phyloP scores from a whole-genome alignment of 2,329 filamentous ascomycete genomes.

The Fusarium coffeatum region DNA sequence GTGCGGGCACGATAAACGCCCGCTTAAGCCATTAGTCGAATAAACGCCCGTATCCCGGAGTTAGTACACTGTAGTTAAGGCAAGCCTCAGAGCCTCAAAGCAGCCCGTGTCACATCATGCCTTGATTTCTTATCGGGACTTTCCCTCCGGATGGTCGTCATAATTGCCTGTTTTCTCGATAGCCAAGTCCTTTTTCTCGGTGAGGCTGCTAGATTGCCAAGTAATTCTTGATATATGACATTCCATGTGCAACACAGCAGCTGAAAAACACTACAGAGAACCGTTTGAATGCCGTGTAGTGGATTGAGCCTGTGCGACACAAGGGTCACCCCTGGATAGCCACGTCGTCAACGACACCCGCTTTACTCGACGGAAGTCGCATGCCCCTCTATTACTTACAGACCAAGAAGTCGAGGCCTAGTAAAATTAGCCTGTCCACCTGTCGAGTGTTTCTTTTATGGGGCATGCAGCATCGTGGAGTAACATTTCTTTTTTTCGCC shows the following conservation, averaged over 20 bases:
- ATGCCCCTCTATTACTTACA: not conserved
- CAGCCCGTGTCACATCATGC: not conserved
- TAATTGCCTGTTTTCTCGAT: too few species aligned
- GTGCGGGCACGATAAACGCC: not conserved
- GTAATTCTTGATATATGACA: not conserved
- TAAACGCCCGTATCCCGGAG: not conserved
- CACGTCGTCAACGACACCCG: constrained; percentile 30
- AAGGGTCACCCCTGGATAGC: constrained; percentile 3
- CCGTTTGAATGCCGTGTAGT: not conserved
- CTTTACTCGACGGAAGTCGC: not conserved
- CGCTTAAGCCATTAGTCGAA: not conserved
- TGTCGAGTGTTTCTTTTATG: not conserved
- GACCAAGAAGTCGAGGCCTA: not conserved
- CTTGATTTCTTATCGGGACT: not conserved
- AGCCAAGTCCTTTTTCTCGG: too few species aligned
- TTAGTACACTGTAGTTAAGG: not conserved
- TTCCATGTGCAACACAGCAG: not conserved
- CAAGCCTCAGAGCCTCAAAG: not conserved
- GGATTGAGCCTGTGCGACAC: not conserved
- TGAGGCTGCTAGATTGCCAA: not conserved
- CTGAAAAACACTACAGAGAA: not conserved
- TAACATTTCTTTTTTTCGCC: not conserved
- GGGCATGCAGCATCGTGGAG: not conserved
- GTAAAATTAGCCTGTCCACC: not conserved
- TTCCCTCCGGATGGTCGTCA: not conserved